Base-by-base conservation (phyloP, 2,329 filamentous ascomycete species). In the Hypoxylon sp. region DNA sequence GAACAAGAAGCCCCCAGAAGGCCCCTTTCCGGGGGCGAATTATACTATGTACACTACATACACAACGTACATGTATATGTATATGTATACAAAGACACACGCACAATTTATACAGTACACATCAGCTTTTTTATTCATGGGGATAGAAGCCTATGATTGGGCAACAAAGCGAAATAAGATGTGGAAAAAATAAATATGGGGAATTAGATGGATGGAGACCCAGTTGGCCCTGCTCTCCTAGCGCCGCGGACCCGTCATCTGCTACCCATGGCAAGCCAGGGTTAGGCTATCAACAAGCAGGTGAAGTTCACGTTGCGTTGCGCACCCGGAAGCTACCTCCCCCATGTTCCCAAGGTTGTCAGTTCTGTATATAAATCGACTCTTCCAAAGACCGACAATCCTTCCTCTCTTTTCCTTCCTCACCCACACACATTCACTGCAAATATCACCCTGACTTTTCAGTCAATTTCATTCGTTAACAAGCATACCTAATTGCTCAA, bases 401-500 rank as follows among this genome's bases (percentile, higher is more conserved):
- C 69, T 71, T 73, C 73, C 72, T 70, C 70, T 75, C 71, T 70
- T 75, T 67, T 60, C 67, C 78, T 79, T 82, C 82, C 76, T 83
- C 82, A 84, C 84, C 81, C 84, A 83, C 83, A 81, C 82, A 82
- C 83, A 74, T 74, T 81, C 82, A 75, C 79, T 82, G 69, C 72
- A 78, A 78, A 75, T 71, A 76, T 76, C 62, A 81, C 79, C 82
- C 81, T 83, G 84, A 85, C 84, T 85, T 79, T 83, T 82, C 75
- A 85, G 85, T 87, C 85, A 86, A 82, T 83, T 87, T 81, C 85
- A 85, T 80, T 87, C 85, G 83, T 87, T 87, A 80, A 72, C 73
- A 68, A 74, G 72, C 75, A 74, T 75, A 76, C 68, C 63, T 74
- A 74, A 74, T 74, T 72, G 73, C 67, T 70, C 70, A 67, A 70